Percentiles rank a stretch among this genome's conserved stretches.
These are phyloP conservation scores for Penicillium soppii DNA, from an alignment of 495 filamentous ascomycete species.

Conservation along the genomic window DNA sequence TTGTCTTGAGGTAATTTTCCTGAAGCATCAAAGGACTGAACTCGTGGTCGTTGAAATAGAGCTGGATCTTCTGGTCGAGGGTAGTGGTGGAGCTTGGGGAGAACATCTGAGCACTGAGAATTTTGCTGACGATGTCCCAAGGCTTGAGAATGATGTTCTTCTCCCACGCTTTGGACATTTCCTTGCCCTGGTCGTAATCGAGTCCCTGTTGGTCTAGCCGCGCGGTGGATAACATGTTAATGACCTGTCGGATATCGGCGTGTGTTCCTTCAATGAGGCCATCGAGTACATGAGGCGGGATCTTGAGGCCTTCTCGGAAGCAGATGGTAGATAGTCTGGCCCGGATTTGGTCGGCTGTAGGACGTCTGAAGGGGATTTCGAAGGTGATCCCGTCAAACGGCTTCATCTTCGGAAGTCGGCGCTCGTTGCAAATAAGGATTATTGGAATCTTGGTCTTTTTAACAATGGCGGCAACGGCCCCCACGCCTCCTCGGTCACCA, in stretches of 20 bases:
- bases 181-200: conserved; percentile 77
- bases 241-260: conserved; percentile 94
- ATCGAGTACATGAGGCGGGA: conserved; percentile 85
- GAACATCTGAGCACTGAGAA: conserved; percentile 86
- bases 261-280: conserved; percentile 91
- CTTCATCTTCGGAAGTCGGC: conserved; percentile 92
- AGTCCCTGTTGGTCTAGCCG: conserved; percentile 80
- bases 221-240: conserved; percentile 96
- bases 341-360: conserved; percentile 83
- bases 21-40: conserved; percentile 97
- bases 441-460: conserved; percentile 94
- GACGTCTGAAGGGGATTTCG: conserved; percentile 84
- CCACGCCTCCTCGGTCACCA: conserved; percentile 93
- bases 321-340: conserved; percentile 92
- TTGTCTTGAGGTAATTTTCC: conserved; percentile 90
- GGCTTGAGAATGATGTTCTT: conserved; percentile 95
- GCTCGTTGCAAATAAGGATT: conserved; percentile 97
- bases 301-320: conserved; percentile 83
- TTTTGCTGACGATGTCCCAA: conserved; percentile 95
- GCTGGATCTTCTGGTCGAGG: conserved; percentile 94
- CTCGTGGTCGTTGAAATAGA: conserved; percentile 99
- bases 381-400: conserved; percentile 84
- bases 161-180: conserved; percentile 97
- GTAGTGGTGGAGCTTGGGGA: conserved; percentile 74
- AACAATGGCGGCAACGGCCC: conserved; percentile 87